Percentiles rank a stretch among this genome's conserved stretches.
Evolutionary conservation across 129 eudicot species (phyloP).

Genomic region (Helianthus tuberosus): DNA sequence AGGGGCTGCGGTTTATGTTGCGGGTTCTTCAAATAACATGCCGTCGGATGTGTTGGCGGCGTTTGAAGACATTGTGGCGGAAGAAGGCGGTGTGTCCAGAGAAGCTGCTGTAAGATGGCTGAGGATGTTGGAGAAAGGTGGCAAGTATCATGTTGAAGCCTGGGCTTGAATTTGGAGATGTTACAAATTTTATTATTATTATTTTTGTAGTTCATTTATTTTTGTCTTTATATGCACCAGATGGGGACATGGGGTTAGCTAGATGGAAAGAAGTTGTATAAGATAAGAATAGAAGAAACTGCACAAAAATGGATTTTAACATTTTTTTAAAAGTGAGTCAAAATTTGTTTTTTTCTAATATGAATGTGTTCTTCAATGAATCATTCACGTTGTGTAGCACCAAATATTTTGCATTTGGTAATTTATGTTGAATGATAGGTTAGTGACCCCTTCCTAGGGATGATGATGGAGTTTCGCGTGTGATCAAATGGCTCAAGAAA

Average conservation of each 20-base stretch:
- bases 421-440: too few relatives aligned
- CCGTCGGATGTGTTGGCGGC: slow-evolving; percentile 77
- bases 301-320: neutral
- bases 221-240: neutral
- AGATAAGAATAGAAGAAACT: neutral
- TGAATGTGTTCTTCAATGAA: neutral
- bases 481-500: too few relatives aligned
- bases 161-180: slow-evolving; percentile 55
- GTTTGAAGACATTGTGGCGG: slow-evolving; percentile 69
- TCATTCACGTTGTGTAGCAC: neutral
- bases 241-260: neutral
- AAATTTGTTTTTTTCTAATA: neutral
- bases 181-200: neutral
- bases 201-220: neutral
- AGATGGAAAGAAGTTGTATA: neutral
- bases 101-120: slow-evolving; percentile 84
- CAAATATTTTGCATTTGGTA: neutral
- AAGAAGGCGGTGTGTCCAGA: slow-evolving; percentile 64
- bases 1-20: slow-evolving; percentile 86
- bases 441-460: too few relatives aligned
- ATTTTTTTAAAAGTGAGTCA: neutral
- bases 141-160: slow-evolving; percentile 92
- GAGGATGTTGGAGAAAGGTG: slow-evolving; percentile 84
- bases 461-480: too few relatives aligned
- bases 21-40: slow-evolving; percentile 92